These are phyloP conservation scores for Corymbia maculata DNA, from an alignment of 345 rosid genomes.

Conservation along the genomic window DNA sequence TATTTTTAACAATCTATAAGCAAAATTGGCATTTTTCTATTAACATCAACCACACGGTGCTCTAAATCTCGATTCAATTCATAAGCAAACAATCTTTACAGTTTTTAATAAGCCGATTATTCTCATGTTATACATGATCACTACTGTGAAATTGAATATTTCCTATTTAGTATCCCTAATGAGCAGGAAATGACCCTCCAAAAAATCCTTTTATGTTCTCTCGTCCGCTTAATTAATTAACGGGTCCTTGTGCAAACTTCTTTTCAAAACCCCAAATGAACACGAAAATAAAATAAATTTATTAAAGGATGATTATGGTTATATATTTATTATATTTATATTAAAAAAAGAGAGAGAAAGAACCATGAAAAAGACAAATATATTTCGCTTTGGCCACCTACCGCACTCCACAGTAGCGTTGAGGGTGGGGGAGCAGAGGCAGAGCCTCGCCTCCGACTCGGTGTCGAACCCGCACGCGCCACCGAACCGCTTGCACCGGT, in stretches of 20 bases:
- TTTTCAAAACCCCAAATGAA: neutral
- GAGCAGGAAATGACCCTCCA: neutral
- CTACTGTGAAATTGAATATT: neutral
- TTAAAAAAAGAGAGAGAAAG: neutral
- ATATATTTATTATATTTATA: neutral
- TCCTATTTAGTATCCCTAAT: neutral
- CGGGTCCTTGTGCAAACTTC: neutral
- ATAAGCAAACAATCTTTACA: neutral
- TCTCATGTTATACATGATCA: neutral
- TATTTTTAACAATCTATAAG: neutral
- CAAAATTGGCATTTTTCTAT: neutral
- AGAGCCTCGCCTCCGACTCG: constrained; percentile 47
- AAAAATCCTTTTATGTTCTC: neutral
- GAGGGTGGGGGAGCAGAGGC: constrained; percentile 52
- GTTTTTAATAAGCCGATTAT: neutral
- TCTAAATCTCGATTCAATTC: neutral
- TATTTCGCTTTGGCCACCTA: neutral
- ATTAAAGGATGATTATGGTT: neutral
- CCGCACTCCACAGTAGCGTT: constrained; percentile 70
- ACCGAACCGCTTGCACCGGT: constrained; percentile 54
- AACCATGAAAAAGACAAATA: neutral
- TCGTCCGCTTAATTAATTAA: neutral
- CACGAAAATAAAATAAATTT: neutral
- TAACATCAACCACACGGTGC: neutral
- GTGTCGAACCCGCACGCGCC: constrained; percentile 80